Conservation (phyloP, 2,329 filamentous ascomycete species). For the Didymella segeticola region DNA sequence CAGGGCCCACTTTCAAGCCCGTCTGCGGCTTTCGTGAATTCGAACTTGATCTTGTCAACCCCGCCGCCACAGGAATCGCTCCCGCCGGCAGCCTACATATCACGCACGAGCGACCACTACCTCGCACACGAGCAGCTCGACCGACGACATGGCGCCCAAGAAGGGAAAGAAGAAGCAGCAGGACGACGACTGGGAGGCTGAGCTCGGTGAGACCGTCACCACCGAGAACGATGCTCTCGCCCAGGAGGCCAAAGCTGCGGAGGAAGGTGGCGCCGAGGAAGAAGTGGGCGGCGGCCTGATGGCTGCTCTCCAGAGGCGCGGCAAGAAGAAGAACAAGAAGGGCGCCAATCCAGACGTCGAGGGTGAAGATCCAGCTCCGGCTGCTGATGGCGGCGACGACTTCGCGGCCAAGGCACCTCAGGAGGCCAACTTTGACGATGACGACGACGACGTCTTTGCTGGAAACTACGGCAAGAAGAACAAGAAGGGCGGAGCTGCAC, state of each 20-base stretch:
- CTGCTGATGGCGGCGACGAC: slow-evolving; percentile 49
- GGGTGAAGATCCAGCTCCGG: slow-evolving; percentile 65
- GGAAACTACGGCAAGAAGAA: slow-evolving; percentile 72
- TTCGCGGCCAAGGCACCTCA: slow-evolving; percentile 73
- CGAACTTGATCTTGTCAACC: slow-evolving; percentile 15
- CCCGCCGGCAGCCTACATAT: slow-evolving; percentile 7
- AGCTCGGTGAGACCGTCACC: slow-evolving; percentile 79
- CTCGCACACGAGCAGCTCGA: not conserved
- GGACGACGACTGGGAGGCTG: slow-evolving; percentile 95
- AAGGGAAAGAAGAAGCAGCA: slow-evolving; percentile 87
- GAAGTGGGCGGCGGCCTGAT: slow-evolving; percentile 58
- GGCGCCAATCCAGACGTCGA: slow-evolving; percentile 71
- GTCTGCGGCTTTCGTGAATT: slow-evolving; percentile 14
- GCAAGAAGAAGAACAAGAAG: slow-evolving; percentile 85
- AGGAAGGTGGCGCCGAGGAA: slow-evolving; percentile 53
- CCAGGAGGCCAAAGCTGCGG: slow-evolving; percentile 29
- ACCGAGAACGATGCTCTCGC: slow-evolving; percentile 63
- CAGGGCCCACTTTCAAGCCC: slow-evolving; percentile 10
- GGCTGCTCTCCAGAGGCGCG: slow-evolving; percentile 61
- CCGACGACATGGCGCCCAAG: slow-evolving; percentile 81
- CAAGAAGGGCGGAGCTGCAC: slow-evolving; percentile 60
- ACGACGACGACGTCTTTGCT: slow-evolving; percentile 81
- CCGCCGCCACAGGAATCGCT: slow-evolving; percentile 20
- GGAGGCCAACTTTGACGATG: slow-evolving; percentile 71
- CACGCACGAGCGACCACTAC: slow-evolving; percentile 9